A percentile compares a stretch with the other conserved stretches of the same genome.
phyloP scores from a whole-genome alignment of 2,329 filamentous ascomycete species.

The Aspergillus sp. region DNA sequence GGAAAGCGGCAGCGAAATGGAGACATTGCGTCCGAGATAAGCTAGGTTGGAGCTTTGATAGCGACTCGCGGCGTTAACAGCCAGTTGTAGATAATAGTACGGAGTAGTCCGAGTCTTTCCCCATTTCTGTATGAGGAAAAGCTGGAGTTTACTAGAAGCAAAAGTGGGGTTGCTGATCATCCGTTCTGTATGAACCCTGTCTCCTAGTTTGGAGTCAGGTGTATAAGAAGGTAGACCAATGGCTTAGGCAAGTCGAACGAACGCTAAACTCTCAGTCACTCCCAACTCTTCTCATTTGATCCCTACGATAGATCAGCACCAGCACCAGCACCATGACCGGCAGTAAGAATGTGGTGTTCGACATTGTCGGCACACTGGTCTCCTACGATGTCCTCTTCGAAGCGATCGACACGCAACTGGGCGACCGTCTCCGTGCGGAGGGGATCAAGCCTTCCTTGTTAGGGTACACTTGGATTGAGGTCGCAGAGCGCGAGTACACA shows the following conservation, averaged over 20 bases:
- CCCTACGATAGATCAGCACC: background rate
- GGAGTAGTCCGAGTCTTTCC: background rate
- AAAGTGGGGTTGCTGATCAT: constrained; percentile 4
- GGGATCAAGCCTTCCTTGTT: constrained; percentile 42
- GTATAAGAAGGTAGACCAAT: background rate
- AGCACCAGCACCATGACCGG: background rate
- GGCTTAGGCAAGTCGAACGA: background rate
- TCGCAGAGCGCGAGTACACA: constrained; percentile 49
- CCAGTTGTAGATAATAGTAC: background rate
- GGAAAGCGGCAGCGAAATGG: background rate
- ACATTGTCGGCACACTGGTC: constrained; percentile 45
- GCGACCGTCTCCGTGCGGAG: constrained; percentile 36
- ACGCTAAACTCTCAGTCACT: background rate
- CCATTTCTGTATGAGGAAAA: background rate
- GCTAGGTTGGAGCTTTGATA: background rate
- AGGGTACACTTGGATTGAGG: constrained; percentile 47
- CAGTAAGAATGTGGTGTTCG: constrained; percentile 33
- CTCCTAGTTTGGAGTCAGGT: background rate
- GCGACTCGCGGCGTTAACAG: background rate
- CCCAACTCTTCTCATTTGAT: background rate
- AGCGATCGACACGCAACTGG: constrained; percentile 42
- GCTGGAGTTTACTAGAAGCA: background rate
- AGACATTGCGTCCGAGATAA: background rate
- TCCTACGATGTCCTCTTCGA: constrained; percentile 44
- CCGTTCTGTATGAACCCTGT: background rate